Evolutionary conservation across 306 rosid species (phyloP).

Genomic region (Cyclanthera cordifolia): DNA sequence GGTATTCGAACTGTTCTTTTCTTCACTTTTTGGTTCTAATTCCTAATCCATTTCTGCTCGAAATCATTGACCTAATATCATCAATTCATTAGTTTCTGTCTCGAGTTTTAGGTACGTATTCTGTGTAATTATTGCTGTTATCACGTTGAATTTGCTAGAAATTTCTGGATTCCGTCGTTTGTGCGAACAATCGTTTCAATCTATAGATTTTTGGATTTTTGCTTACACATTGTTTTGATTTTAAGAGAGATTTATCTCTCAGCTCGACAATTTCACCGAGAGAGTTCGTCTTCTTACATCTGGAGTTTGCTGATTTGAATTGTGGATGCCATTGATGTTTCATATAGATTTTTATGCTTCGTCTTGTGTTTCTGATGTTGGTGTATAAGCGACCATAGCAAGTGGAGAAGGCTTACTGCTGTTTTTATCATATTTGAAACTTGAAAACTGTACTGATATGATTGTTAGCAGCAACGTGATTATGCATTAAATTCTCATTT

Average conservation of each 20-base stretch:
- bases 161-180: not conserved
- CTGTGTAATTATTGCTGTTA: not conserved
- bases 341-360: not conserved
- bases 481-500: not conserved
- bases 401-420: not conserved
- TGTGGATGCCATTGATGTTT: not conserved
- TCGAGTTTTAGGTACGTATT: not conserved
- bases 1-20: not conserved
- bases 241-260: not conserved
- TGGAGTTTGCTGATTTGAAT: not conserved
- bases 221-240: not conserved
- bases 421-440: not conserved
- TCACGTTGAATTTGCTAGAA: not conserved
- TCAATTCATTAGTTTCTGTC: not conserved
- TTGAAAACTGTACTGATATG: not conserved
- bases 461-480: not conserved
- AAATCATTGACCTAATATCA: not conserved
- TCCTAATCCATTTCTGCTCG: not conserved
- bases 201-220: not conserved
- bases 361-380: not conserved
- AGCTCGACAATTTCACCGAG: too few species aligned
- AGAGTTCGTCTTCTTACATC: not conserved
- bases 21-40: not conserved
- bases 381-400: not conserved
- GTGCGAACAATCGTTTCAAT: not conserved